phyloP scores from a whole-genome alignment of 331 rosid species.

The Erythrophleum ivorense region DNA sequence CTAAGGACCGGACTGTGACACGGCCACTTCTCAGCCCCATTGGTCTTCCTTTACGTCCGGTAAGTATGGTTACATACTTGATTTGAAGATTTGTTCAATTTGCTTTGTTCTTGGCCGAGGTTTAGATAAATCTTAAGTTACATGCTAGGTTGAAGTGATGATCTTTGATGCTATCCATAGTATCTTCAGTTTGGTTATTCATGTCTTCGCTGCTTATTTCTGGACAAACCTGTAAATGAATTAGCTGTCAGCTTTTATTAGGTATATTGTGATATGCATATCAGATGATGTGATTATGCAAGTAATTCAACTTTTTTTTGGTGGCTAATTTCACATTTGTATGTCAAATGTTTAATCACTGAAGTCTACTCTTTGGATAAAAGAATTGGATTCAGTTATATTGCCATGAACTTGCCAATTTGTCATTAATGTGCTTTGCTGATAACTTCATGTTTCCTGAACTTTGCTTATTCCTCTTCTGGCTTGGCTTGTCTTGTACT shows the following conservation, averaged over 20 bases:
- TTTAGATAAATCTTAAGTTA: constrained; percentile 3
- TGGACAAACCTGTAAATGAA: background rate
- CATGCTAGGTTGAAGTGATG: background rate
- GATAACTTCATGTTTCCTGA: constrained; percentile 10
- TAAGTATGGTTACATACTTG: constrained; percentile 40
- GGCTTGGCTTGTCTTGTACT: constrained; percentile 20
- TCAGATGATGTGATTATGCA: constrained; percentile 11
- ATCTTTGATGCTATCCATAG: constrained; percentile 24
- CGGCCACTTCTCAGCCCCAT: constrained; percentile 68
- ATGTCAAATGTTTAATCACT: constrained; percentile 22
- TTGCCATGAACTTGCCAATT: constrained; percentile 7
- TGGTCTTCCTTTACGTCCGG: constrained; percentile 89
- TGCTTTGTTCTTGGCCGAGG: background rate
- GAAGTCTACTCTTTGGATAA: constrained; percentile 32
- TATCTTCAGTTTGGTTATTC: constrained; percentile 15
- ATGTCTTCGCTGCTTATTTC: constrained; percentile 19
- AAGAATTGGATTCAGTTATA: constrained; percentile 13
- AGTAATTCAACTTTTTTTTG: background rate
- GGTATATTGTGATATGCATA: background rate
- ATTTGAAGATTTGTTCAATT: constrained; percentile 23
- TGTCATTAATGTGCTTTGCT: constrained; percentile 7
- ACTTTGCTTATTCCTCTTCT: constrained; percentile 21
- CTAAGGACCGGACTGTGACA: constrained; percentile 59
- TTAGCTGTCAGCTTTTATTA: background rate
- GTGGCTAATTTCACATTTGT: constrained; percentile 34